Base-by-base conservation (phyloP, 2,329 filamentous ascomycete genomes). In the Calycina herbarum region DNA sequence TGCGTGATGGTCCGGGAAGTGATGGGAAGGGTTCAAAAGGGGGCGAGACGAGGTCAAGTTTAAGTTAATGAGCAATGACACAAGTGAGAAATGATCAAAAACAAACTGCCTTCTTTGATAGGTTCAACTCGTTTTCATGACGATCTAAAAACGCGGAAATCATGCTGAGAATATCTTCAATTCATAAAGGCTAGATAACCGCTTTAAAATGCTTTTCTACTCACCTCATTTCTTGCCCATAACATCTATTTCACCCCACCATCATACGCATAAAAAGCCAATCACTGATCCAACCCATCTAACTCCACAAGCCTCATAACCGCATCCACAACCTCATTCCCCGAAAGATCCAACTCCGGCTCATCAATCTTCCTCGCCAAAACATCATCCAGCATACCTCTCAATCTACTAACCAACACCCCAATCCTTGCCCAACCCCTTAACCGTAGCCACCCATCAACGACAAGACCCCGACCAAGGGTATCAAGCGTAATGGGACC, bases 341-440 rank as follows among this genome's bases (percentile, higher is more conserved):
- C 80, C 64, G 80, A 80, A 42, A 88, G 75, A 57, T 88, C 86
- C 65, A 85, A 76, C 13, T 82, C 83, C 0, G 92, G 92, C 68
- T 91, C 88, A 76, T 94, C 92, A 59, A 97, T 87, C 78, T 93
- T 93, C 70, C 85, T 83, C 65, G 90, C 90, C 73, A 99, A 85
- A 67, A 96, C 83, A 70, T 89, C 87, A 79, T 99, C 95, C 63
- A 99, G 83, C 88, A 98, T 91, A 65, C 88, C 88, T 68, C 95
- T 85, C 70, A 99, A 78, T 68, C 94, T 83, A 57, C 90, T 91
- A 2, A 97, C 90, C 71, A 99, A 78, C 13, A 98, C 94, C 35
- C 94, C 95, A 69, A 99, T 95, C 58, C 95, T 86, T 0, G 95
- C 94, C 95, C 95, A 99, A 0, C 95, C 95, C 29, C 93, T 85